phyloP scores from a whole-genome alignment of 2,329 filamentous ascomycete species.

The Clarireedia homoeocarpa region DNA sequence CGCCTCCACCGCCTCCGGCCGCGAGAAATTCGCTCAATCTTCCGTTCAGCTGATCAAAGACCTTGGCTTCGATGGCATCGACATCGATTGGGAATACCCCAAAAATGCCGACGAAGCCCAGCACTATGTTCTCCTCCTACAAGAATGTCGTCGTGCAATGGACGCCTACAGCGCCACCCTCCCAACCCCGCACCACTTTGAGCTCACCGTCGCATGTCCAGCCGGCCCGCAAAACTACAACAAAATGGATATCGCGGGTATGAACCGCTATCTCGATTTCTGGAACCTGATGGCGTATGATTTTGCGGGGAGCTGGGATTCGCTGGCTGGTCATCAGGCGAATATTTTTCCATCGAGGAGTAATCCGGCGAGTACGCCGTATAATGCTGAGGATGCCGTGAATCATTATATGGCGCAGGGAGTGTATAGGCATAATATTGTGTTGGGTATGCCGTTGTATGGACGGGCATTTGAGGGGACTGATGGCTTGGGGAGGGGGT shows the following conservation, averaged over 20 bases:
- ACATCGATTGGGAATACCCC: conserved; percentile 65
- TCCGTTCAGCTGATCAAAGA: conserved; percentile 72
- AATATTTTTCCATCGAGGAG: conserved; percentile 59
- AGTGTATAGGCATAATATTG: conserved; percentile 64
- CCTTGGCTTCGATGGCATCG: conserved; percentile 67
- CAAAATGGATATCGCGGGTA: conserved; percentile 52
- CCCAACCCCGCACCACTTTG: conserved; percentile 41
- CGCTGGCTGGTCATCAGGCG: conserved; percentile 64
- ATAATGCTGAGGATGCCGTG: conserved; percentile 65
- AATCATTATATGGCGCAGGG: conserved; percentile 59
- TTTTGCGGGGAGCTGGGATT: conserved; percentile 77
- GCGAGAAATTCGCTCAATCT: conserved; percentile 62
- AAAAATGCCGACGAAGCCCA: conserved; percentile 45
- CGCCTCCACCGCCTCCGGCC: conserved; percentile 61
- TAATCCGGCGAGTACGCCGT: conserved; percentile 63
- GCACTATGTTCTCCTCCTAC: conserved; percentile 51
- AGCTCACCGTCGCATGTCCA: conserved; percentile 57
- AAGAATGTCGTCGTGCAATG: conserved; percentile 47
- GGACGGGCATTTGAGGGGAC: conserved; percentile 79
- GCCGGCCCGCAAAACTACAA: conserved; percentile 55
- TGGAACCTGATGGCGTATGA: conserved; percentile 88
- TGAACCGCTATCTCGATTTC: conserved; percentile 62
- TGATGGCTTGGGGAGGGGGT: conserved; percentile 62
- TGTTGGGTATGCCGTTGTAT: conserved; percentile 88
- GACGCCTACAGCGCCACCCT: conserved; percentile 46